These are phyloP conservation scores for Tulasnella sp. DNA, from an alignment of 768 basidiomycete genomes.

Conservation along the genomic window DNA sequence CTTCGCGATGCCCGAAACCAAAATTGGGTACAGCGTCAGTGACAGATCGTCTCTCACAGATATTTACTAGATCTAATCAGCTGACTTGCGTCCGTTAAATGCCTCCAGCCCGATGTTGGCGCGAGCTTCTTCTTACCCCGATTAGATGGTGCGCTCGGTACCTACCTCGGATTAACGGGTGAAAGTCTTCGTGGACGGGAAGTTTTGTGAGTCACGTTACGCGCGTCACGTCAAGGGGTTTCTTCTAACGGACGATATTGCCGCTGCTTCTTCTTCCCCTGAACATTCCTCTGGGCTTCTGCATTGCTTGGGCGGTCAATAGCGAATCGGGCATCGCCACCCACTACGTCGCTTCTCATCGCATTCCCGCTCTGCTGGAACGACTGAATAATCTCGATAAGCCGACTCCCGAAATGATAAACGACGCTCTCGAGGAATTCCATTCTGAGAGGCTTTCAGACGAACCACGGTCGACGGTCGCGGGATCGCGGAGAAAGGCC, in stretches of 20 bases:
- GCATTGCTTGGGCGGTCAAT: constrained; percentile 28
- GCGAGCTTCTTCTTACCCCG: constrained; percentile 86
- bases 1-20: constrained; percentile 97
- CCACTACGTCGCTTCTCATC: constrained; percentile 81
- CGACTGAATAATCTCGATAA: constrained; percentile 58
- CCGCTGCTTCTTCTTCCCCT: constrained; percentile 24
- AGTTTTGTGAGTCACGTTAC: constrained; percentile 68
- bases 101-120: constrained; percentile 78
- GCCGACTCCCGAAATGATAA: constrained; percentile 54
- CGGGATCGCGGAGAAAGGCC: constrained; percentile 55
- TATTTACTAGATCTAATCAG: constrained; percentile 15
- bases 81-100: constrained; percentile 38
- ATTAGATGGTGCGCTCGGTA: constrained; percentile 88
- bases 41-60: constrained; percentile 15
- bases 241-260: constrained; percentile 23
- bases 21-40: constrained; percentile 69
- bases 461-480: constrained; percentile 7
- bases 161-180: constrained; percentile 90
- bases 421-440: constrained; percentile 70
- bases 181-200: constrained; percentile 72
- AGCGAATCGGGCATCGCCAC: constrained; percentile 94
- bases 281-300: constrained; percentile 2
- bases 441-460: constrained; percentile 52
- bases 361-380: constrained; percentile 70
- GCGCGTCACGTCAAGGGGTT: constrained; percentile 11